These are phyloP conservation scores for Boletus rufocinnamomeus DNA, from an alignment of 768 basidiomycete genomes.

Conservation along the genomic window DNA sequence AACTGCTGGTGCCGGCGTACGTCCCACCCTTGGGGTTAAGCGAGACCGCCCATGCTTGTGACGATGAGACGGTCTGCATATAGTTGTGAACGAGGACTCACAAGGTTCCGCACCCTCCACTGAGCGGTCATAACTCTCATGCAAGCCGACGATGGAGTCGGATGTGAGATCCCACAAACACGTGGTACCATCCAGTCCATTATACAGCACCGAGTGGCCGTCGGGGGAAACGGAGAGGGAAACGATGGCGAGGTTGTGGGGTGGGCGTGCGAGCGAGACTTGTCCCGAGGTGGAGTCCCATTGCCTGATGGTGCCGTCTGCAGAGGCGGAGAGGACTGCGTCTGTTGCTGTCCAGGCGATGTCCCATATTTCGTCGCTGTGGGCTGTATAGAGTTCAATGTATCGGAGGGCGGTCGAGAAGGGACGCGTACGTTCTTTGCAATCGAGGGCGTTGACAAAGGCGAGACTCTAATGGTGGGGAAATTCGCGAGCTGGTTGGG, in stretches of 20 bases:
- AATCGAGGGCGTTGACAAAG: constrained; percentile 71
- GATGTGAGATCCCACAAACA: constrained; percentile 69
- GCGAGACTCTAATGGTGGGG: constrained; percentile 57
- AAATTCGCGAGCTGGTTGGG: constrained; percentile 25
- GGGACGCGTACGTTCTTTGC: constrained; percentile 66
- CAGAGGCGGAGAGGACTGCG: constrained; percentile 67
- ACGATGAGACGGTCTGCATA: background rate
- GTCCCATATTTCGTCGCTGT: constrained; percentile 80
- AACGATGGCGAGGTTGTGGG: constrained; percentile 85
- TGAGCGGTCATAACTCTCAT: constrained; percentile 71
- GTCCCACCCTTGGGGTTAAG: constrained; percentile 72
- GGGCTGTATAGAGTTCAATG: constrained; percentile 48
- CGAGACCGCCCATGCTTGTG: constrained; percentile 80
- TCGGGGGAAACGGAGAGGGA: constrained; percentile 72
- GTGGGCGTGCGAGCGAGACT: constrained; percentile 55
- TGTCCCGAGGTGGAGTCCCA: constrained; percentile 72
- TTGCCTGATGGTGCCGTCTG: constrained; percentile 75
- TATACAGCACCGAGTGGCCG: constrained; percentile 70
- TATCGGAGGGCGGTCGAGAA: background rate
- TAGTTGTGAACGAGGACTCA: constrained; percentile 39
- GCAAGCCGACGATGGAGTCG: constrained; percentile 60
- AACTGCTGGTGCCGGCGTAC: constrained; percentile 72
- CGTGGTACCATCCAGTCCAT: constrained; percentile 84
- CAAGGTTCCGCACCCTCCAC: constrained; percentile 65
- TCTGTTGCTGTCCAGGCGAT: constrained; percentile 70